A percentile compares a stretch with the other conserved stretches of the same genome.
Evolutionary conservation across 768 basidiomycete species (phyloP).

Genomic region (Amanita polypyramis): DNA sequence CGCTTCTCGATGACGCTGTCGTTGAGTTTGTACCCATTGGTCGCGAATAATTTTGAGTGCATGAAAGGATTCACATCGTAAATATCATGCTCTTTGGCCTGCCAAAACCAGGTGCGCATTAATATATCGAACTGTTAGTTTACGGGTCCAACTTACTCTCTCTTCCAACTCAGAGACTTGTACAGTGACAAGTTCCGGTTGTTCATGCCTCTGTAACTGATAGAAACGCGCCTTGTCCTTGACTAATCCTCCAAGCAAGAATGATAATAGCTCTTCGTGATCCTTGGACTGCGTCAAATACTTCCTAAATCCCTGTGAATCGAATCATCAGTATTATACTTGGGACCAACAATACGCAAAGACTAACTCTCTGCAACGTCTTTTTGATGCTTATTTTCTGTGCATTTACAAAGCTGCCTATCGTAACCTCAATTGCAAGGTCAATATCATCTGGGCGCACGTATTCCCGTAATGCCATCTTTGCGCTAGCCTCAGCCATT

Average conservation of each 20-base stretch:
- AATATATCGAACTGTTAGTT: not conserved
- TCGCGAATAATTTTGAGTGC: constrained; percentile 68
- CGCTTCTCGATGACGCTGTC: constrained; percentile 64
- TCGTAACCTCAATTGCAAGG: constrained; percentile 90
- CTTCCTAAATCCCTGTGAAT: constrained; percentile 81
- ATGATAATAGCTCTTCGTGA: constrained; percentile 90
- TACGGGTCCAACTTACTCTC: constrained; percentile 41
- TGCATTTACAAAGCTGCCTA: constrained; percentile 90
- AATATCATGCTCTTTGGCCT: constrained; percentile 97
- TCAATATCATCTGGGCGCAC: constrained; percentile 96
- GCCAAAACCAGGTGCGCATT: constrained; percentile 6
- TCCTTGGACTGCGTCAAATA: constrained; percentile 94
- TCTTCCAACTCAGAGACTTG: constrained; percentile 80
- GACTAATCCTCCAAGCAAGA: constrained; percentile 86
- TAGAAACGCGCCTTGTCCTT: constrained; percentile 87
- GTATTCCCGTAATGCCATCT: constrained; percentile 96
- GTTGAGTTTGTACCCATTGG: constrained; percentile 81
- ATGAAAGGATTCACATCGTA: constrained; percentile 85
- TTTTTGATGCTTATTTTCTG: constrained; percentile 99
- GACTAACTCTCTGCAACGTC: constrained; percentile 82
- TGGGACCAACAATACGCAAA: not conserved
- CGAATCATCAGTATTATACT: constrained; percentile 3
- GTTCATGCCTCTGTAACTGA: constrained; percentile 64
- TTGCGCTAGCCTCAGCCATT: constrained; percentile 97
- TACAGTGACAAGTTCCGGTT: constrained; percentile 69